Conservation (phyloP, 2,329 filamentous ascomycete genomes). For the Xylariaceae sp. region DNA sequence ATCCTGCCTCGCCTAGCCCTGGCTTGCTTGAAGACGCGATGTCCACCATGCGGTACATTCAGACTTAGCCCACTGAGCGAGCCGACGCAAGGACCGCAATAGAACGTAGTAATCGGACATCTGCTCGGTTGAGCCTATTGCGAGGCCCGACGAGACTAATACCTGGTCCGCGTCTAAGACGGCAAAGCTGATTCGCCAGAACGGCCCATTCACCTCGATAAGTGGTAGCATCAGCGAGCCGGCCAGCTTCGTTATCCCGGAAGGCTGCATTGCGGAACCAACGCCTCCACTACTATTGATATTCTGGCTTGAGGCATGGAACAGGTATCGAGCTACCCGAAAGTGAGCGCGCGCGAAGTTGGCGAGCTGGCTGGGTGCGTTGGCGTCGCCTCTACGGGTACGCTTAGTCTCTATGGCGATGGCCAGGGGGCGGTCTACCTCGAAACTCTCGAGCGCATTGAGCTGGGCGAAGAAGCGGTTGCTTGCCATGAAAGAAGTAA, state of each 20-base stretch:
- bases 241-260: background rate
- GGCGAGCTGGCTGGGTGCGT: slow-evolving; percentile 14
- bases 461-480: slow-evolving; percentile 2
- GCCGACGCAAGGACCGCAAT: slow-evolving; percentile 11
- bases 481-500: background rate
- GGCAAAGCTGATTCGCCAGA: slow-evolving; percentile 12
- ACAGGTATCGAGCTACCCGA: slow-evolving; percentile 1
- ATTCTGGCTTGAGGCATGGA: background rate
- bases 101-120: slow-evolving; percentile 11
- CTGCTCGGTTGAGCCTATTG: slow-evolving; percentile 6
- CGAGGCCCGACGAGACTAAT: slow-evolving; percentile 10
- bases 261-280: background rate
- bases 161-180: slow-evolving; percentile 2
- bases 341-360: slow-evolving; percentile 11
- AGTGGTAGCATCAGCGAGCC: slow-evolving; percentile 5
- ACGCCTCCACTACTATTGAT: background rate
- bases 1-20: background rate
- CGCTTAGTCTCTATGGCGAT: slow-evolving; percentile 14
- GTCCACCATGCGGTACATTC: slow-evolving; percentile 8
- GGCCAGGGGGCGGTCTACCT: slow-evolving; percentile 11
- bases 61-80: background rate
- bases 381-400: slow-evolving; percentile 6
- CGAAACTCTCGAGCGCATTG: slow-evolving; percentile 10
- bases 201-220: slow-evolving; percentile 10
- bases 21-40: slow-evolving; percentile 1